These are phyloP conservation scores for Podospora sp. DNA, from an alignment of 495 filamentous ascomycete species.

Conservation along the genomic window DNA sequence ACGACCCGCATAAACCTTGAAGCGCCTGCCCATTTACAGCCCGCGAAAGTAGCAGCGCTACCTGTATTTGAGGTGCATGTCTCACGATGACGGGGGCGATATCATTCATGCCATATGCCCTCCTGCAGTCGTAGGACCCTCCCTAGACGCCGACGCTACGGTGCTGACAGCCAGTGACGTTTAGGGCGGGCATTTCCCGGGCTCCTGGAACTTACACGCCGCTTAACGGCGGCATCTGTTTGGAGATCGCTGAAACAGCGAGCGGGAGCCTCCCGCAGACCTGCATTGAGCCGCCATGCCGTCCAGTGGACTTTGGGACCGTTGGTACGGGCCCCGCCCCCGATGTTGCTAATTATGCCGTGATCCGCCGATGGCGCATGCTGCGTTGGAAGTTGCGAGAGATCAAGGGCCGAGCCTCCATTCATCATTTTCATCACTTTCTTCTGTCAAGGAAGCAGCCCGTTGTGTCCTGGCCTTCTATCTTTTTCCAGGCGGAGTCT, in stretches of 20 bases:
- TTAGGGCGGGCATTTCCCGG: slow-evolving; percentile 6
- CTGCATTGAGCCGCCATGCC: slow-evolving; percentile 21
- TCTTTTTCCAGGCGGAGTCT: too few species aligned
- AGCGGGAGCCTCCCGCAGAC: neutral
- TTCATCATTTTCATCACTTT: neutral
- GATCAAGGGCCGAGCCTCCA: neutral
- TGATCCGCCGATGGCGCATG: slow-evolving; percentile 1
- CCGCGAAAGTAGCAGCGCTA: neutral
- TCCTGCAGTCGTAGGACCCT: slow-evolving; percentile 6
- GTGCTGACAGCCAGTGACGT: slow-evolving; percentile 2
- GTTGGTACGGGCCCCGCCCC: neutral
- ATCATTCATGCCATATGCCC: slow-evolving; percentile 32
- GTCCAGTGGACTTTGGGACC: slow-evolving; percentile 6
- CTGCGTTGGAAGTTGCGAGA: neutral
- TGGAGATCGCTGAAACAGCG: slow-evolving; percentile 21
- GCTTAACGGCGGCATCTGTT: slow-evolving; percentile 21
- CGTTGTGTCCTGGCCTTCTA: too few species aligned
- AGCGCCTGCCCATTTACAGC: slow-evolving; percentile 24
- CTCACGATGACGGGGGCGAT: slow-evolving; percentile 4
- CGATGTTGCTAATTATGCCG: slow-evolving; percentile 16
- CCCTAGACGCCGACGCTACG: slow-evolving; percentile 18
- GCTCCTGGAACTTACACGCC: neutral
- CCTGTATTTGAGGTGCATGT: neutral
- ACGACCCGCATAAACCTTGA: slow-evolving; percentile 28
- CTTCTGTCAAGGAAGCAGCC: neutral